Conservation (phyloP, 2,329 filamentous ascomycete species). For the Colletotrichum sp. region DNA sequence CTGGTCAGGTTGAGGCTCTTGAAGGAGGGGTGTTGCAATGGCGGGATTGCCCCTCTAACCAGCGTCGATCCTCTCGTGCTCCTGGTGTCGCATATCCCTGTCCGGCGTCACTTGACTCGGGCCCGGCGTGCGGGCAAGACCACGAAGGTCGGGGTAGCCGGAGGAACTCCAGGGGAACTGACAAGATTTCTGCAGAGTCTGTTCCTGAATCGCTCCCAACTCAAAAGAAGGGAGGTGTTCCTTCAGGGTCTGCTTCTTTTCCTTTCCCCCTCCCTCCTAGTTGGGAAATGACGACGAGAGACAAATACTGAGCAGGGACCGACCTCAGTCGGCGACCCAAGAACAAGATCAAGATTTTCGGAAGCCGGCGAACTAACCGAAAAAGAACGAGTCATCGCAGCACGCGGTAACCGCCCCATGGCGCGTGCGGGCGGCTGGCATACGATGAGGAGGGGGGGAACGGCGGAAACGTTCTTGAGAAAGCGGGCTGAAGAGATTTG, state of each 20-base stretch:
- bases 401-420: not conserved
- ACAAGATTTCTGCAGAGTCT: not conserved
- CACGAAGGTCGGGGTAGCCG: not conserved
- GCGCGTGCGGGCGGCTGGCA: not conserved
- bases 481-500: not conserved
- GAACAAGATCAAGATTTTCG: slow-evolving; percentile 1
- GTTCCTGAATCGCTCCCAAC: not conserved
- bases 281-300: not conserved
- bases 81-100: slow-evolving; percentile 16
- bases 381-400: not conserved
- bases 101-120: slow-evolving; percentile 2
- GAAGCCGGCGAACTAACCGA: not conserved
- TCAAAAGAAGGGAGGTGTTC: not conserved
- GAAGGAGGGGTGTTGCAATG: not conserved
- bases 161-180: not conserved
- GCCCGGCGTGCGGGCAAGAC: not conserved
- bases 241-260: not conserved
- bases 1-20: not conserved
- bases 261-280: not conserved
- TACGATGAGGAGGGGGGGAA: not conserved
- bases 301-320: not conserved
- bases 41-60: not conserved
- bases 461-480: not conserved
- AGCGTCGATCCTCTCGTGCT: slow-evolving; percentile 1
- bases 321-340: not conserved